Base-by-base conservation (phyloP, 345 rosid species). In the Gossypium herbaceum region DNA sequence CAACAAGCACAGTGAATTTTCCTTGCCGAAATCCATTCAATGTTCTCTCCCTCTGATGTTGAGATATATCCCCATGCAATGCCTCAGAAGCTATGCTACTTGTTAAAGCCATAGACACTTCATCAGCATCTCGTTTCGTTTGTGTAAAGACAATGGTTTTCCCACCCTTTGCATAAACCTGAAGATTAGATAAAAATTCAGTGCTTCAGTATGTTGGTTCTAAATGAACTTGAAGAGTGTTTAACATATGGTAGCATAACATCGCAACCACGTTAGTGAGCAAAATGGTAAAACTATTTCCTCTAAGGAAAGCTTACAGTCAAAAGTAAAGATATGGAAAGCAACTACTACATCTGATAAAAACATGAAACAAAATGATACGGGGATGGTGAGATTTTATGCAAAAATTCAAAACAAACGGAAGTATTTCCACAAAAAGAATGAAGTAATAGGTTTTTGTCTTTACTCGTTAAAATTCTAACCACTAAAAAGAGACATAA, bases 11-110 rank as follows among this genome's bases (percentile, higher is more conserved):
- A 1, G 97, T 92, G 84, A 95, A 95, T 77, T 95, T 95, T 79
- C 99, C 99, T 81, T 92, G 98, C 73, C 99, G 87, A 57, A 95
- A 95, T 64, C 88, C 86, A 79, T 91, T 92, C 71, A 95, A 85
- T 15, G 99, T 95, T 87, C 99, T 90, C 90, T 95, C 99, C 80
- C 99, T 91, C 79, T 95, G 99, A 74, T 93, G 98, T 83, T 95
- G 99, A 70, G 99, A 95, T 68, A 93, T 95, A 86, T 95, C 99
- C 56, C 99, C 99, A 72, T 93, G 99, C 82, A 95, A 85, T 71
- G 99, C 99, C 80, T 93, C 99, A 3, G 99, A 84, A 79, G 99
- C 87, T 72, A 95, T 91, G 84, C 89, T 95, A 76, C 60, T 91
- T 68, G 96, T 86, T 68, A 95, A 78, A 68, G 94, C 86, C 72